Conservation (phyloP, 768 basidiomycete genomes). For the Pulveroboletus sp. region DNA sequence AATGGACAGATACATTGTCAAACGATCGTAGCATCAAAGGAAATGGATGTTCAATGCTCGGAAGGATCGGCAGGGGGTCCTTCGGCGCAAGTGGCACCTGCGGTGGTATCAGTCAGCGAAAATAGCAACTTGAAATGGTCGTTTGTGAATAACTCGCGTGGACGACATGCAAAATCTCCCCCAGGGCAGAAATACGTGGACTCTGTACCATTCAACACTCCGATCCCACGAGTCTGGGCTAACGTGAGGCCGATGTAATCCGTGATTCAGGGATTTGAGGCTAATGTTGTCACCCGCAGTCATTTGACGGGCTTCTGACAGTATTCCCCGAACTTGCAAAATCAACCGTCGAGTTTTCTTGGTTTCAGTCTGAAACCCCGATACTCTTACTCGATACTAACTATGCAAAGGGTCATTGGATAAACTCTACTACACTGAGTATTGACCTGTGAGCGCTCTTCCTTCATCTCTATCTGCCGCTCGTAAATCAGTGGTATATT, state of each 20-base stretch:
- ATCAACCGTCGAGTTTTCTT: constrained; percentile 16
- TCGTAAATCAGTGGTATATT: not conserved
- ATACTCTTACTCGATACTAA: constrained; percentile 19
- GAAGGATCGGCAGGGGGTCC: not conserved
- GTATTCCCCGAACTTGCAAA: constrained; percentile 25
- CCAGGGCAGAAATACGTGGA: not conserved
- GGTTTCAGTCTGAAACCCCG: constrained; percentile 27
- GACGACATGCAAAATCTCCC: not conserved
- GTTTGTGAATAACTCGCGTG: constrained; percentile 9
- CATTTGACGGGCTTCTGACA: constrained; percentile 15
- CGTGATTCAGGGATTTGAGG: not conserved
- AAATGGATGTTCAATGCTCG: not conserved
- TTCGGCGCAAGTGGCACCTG: not conserved
- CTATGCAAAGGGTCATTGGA: constrained; percentile 14
- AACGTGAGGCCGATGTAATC: constrained; percentile 17
- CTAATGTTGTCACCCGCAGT: constrained; percentile 15
- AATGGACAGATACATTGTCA: not conserved
- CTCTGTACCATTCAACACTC: not conserved
- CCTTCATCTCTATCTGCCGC: not conserved
- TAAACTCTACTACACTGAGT: constrained; percentile 12
- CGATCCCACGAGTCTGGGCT: constrained; percentile 25
- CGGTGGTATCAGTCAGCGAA: not conserved
- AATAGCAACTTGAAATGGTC: constrained; percentile 13
- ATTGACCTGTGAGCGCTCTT: constrained; percentile 19
- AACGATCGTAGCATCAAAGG: not conserved